Evolutionary conservation across 2,329 filamentous ascomycete genomes (phyloP), one percentile per base, ranked within the genome.

Genomic region (Juglanconis sp.): DNA sequence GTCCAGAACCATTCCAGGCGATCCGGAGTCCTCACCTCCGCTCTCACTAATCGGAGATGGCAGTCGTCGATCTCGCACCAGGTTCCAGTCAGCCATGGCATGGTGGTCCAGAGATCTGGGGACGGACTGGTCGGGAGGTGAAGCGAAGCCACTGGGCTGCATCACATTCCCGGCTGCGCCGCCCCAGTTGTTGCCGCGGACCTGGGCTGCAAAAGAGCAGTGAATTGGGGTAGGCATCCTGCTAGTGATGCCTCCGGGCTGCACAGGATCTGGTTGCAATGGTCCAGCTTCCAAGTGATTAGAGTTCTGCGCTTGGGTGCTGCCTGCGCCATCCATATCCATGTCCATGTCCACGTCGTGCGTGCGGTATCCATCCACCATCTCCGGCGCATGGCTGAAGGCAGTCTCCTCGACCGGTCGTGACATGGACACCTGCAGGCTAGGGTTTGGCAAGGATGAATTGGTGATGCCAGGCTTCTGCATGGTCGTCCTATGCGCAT

Each of bases 211-310:
- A 67, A 86, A 86, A 54, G 73, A 82, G 62, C 81, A 80, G 64
- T 85, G 79, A n/a, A 86, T 85, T 2, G 83, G 83, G 2, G 84
- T 86, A 2, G 83, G 83, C 71, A 86, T 79, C 52, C 83, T 81
- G 60, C 77, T 76, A 24, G 74, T 74, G 50, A 73, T 66, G 59
- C 68, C 73, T n/a, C 59, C 59, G 3, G 71, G 58, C 8, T 67
- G 69, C 35, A 68, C 52, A 8, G 65, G 65, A 38, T 76, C 71
- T 4, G 69, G 70, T 32, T 75, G 74, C 15, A 68, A 67, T 4
- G 69, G 61, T 3, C 67, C 71, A 0, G 73, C 69, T 2, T 68
- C 67, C n/a, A 73, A 62, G 52, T 69, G 63, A 9, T 67, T 63
- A 32, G 53, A 54, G 17, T 56, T 51, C 9, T 53, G 59, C 13